phyloP scores from a whole-genome alignment of 495 filamentous ascomycete species.

The Penicillium argentinense region DNA sequence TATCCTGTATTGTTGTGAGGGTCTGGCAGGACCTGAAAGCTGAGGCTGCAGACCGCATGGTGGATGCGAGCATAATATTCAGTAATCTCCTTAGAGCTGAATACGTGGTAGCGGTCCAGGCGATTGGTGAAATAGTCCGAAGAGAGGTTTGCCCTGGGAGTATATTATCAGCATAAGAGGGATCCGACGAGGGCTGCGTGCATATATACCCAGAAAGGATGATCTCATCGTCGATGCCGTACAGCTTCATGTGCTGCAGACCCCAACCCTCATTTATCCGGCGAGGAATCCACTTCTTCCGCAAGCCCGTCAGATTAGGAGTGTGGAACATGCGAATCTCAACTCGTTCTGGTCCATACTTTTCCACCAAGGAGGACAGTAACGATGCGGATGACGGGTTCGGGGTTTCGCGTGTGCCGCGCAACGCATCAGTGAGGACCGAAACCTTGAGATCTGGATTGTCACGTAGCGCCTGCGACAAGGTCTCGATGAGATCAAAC shows the following conservation, averaged over 20 bases:
- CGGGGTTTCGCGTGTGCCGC: slow-evolving; percentile 89
- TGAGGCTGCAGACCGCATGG: slow-evolving; percentile 71
- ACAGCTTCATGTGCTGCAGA: slow-evolving; percentile 98
- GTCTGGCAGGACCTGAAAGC: slow-evolving; percentile 72
- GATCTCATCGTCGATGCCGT: slow-evolving; percentile 93
- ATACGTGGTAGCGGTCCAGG: slow-evolving; percentile 92
- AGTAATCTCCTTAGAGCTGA: slow-evolving; percentile 72
- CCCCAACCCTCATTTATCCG: slow-evolving; percentile 98
- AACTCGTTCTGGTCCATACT: slow-evolving; percentile 84
- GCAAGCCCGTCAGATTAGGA: slow-evolving; percentile 85
- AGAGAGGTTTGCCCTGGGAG: slow-evolving; percentile 80
- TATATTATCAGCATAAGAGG: slow-evolving; percentile 5
- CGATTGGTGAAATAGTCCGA: slow-evolving; percentile 95
- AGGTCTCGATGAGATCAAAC: slow-evolving; percentile 78
- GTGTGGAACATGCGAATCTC: slow-evolving; percentile 98
- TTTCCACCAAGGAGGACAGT: slow-evolving; percentile 72
- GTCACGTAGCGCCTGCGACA: slow-evolving; percentile 74
- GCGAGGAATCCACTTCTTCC: slow-evolving; percentile 79
- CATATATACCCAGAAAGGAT: slow-evolving; percentile 77
- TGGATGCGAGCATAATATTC: slow-evolving; percentile 82
- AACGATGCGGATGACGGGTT: slow-evolving; percentile 87
- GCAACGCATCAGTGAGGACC: slow-evolving; percentile 88
- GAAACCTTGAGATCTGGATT: slow-evolving; percentile 82
- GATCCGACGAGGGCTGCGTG: neutral
- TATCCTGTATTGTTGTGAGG: slow-evolving; percentile 60